A percentile compares a stretch with the other conserved stretches of the same genome.
Conservation (phyloP, 495 filamentous ascomycete species). For the Talaromyces ruber region DNA sequence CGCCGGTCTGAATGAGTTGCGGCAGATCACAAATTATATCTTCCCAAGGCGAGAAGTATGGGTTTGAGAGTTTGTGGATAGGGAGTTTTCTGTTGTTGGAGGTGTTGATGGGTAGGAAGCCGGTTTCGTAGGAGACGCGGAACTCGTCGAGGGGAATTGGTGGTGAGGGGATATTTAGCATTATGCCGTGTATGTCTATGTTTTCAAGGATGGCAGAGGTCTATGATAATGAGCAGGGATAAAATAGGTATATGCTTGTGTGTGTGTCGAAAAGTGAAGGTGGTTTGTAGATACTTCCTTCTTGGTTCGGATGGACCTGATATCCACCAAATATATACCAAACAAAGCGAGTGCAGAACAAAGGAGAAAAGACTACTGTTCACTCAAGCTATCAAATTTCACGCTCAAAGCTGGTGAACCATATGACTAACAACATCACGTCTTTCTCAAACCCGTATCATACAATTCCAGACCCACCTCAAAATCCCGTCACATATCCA, state of each 20-base stretch:
- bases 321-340: neutral
- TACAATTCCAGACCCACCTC: neutral
- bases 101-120: slow-evolving; percentile 61
- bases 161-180: slow-evolving; percentile 29
- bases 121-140: slow-evolving; percentile 69
- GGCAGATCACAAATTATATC: slow-evolving; percentile 67
- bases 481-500: neutral
- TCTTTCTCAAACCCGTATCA: neutral
- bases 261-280: neutral
- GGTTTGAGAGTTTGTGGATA: slow-evolving; percentile 61
- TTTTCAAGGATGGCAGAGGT: neutral
- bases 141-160: slow-evolving; percentile 70
- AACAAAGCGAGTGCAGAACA: neutral
- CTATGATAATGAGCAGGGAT: neutral
- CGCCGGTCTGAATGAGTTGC: slow-evolving; percentile 62
- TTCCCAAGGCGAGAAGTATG: slow-evolving; percentile 91
- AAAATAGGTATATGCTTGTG: neutral
- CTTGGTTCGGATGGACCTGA: neutral
- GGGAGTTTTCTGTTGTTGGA: slow-evolving; percentile 46
- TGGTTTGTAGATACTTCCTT: neutral
- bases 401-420: neutral
- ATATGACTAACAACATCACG: neutral
- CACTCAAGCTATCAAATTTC: neutral
- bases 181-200: neutral
- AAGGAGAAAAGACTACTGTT: neutral